phyloP scores from a whole-genome alignment of 331 rosid species.

The Phaseolus coccineus region DNA sequence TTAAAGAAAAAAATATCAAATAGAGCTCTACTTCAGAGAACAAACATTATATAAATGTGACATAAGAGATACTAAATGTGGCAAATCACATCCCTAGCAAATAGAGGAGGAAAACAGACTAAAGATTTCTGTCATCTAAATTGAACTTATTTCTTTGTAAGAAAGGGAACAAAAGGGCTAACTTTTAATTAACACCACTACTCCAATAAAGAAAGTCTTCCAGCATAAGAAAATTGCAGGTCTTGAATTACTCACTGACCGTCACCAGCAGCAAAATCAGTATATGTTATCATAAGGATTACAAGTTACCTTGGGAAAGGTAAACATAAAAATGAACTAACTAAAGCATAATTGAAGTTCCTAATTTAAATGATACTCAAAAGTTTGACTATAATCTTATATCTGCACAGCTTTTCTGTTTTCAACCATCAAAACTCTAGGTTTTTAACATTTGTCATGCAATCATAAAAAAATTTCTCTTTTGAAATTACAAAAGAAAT shows the following conservation, averaged over 20 bases:
- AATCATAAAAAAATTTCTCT: neutral
- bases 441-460: neutral
- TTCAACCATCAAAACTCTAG: conserved; percentile 1
- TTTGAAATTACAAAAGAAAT: neutral
- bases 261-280: neutral
- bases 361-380: neutral
- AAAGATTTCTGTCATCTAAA: conserved; percentile 26
- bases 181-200: conserved; percentile 11
- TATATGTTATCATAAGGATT: neutral
- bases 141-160: neutral
- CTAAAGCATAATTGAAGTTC: neutral
- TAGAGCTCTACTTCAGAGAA: conserved; percentile 4
- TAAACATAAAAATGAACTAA: conserved; percentile 12
- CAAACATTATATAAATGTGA: neutral
- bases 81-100: conserved; percentile 1
- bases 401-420: neutral
- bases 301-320: neutral
- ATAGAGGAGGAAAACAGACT: neutral
- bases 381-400: neutral
- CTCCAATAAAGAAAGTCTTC: conserved; percentile 35
- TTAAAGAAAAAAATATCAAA: conserved; percentile 24
- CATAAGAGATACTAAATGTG: conserved; percentile 19
- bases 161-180: neutral
- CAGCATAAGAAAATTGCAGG: neutral
- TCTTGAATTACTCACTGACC: neutral